Evolutionary conservation across 768 basidiomycete species (phyloP).

Genomic region (Dictyophora rubrovolvata): DNA sequence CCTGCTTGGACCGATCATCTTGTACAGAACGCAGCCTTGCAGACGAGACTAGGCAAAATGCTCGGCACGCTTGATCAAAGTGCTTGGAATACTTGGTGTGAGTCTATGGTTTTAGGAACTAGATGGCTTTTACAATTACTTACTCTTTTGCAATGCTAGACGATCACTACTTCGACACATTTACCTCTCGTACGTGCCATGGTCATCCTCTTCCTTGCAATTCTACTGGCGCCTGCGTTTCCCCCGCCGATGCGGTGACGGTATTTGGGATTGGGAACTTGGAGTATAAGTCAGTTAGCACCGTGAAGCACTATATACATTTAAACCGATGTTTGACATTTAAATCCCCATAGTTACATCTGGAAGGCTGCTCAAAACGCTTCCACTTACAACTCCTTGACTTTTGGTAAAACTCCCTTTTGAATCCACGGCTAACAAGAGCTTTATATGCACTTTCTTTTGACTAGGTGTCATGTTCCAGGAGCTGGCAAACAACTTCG

Average conservation of each 20-base stretch:
- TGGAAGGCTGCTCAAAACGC: conserved; percentile 39
- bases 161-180: conserved; percentile 45
- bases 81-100: conserved; percentile 41
- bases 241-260: conserved; percentile 25
- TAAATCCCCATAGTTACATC: conserved; percentile 31
- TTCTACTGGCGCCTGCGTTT: conserved; percentile 29
- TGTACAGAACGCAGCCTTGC: conserved; percentile 24
- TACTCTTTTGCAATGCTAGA: conserved; percentile 17
- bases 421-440: neutral
- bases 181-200: conserved; percentile 37
- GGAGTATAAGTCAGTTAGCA: conserved; percentile 27
- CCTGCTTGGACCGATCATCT: conserved; percentile 40
- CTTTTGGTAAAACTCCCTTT: conserved; percentile 26
- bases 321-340: neutral
- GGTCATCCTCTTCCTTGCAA: conserved; percentile 38
- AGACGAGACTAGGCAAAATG: conserved; percentile 26
- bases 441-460: neutral
- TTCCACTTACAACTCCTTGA: conserved; percentile 32
- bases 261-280: conserved; percentile 30
- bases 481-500: conserved; percentile 33
- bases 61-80: conserved; percentile 31
- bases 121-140: neutral
- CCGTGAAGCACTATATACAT: neutral
- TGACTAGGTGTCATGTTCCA: conserved; percentile 34
- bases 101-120: conserved; percentile 11